Conservation (phyloP, 2,329 filamentous ascomycete genomes). For the Monosporascus ibericus region DNA sequence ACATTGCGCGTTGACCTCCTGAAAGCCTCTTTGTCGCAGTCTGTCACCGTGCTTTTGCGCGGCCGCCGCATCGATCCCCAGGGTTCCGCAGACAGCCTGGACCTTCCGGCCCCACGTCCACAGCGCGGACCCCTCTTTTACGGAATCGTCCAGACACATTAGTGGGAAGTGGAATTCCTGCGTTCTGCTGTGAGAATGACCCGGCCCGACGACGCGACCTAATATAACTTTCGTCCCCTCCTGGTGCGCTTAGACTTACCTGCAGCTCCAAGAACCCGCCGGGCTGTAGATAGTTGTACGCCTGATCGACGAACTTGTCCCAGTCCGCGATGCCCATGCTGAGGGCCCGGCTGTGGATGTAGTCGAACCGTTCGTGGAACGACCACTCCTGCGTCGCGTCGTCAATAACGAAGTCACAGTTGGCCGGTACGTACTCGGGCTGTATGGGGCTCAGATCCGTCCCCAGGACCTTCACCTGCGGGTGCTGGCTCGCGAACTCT, state of each 20-base stretch:
- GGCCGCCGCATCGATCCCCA: slow-evolving; percentile 12
- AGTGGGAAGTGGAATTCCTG: slow-evolving; percentile 13
- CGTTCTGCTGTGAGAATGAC: neutral
- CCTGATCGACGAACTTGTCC: slow-evolving; percentile 13
- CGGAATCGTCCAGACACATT: slow-evolving; percentile 7
- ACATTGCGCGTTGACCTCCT: slow-evolving; percentile 11
- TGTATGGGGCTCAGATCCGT: slow-evolving; percentile 15
- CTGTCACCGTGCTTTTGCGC: slow-evolving; percentile 10
- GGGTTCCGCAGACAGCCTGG: slow-evolving; percentile 3
- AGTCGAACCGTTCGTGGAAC: slow-evolving; percentile 26
- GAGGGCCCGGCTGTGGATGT: slow-evolving; percentile 15
- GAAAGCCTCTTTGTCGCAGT: slow-evolving; percentile 13
- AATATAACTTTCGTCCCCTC: no score
- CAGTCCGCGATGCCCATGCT: slow-evolving; percentile 15
- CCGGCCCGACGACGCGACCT: no score
- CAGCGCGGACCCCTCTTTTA: slow-evolving; percentile 7
- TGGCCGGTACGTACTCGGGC: slow-evolving; percentile 13
- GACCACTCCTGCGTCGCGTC: slow-evolving; percentile 40
- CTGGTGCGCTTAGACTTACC: slow-evolving; percentile 1
- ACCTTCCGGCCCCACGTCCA: slow-evolving; percentile 11
- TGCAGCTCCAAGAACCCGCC: slow-evolving; percentile 20
- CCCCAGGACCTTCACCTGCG: slow-evolving; percentile 12
- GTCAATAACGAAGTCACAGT: slow-evolving; percentile 30
- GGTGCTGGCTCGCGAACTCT: slow-evolving; percentile 14
- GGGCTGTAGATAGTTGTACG: slow-evolving; percentile 13